phyloP scores from a whole-genome alignment of 768 basidiomycete species.

The Nidularia pulvinata region DNA sequence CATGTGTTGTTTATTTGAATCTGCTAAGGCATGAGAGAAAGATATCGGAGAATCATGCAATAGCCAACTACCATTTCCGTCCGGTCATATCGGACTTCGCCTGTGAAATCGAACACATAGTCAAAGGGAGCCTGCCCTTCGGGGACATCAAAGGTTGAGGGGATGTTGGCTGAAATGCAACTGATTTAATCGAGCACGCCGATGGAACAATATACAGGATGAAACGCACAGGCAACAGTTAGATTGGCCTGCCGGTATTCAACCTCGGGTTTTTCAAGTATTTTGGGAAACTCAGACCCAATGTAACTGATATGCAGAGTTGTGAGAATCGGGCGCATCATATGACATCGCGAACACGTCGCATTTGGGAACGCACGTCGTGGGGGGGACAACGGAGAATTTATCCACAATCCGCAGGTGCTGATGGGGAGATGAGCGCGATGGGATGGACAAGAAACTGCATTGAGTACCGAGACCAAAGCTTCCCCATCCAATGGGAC shows the following conservation, averaged over 20 bases:
- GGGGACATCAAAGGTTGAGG: slow-evolving; percentile 69
- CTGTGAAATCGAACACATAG: slow-evolving; percentile 86
- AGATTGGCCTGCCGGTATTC: slow-evolving; percentile 86
- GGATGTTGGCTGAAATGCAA: slow-evolving; percentile 54
- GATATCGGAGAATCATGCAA: slow-evolving; percentile 4
- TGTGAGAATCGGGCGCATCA: not conserved
- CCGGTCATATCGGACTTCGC: slow-evolving; percentile 76
- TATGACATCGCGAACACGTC: not conserved
- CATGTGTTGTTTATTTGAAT: slow-evolving; percentile 81
- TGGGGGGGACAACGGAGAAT: slow-evolving; percentile 29
- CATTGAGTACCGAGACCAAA: slow-evolving; percentile 63
- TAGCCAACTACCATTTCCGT: slow-evolving; percentile 60
- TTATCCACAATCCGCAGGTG: slow-evolving; percentile 23
- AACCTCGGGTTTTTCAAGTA: slow-evolving; percentile 67
- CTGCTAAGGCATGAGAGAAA: slow-evolving; percentile 29
- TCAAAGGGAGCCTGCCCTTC: slow-evolving; percentile 69
- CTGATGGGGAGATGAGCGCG: slow-evolving; percentile 9
- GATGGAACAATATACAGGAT: slow-evolving; percentile 2
- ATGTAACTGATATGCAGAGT: slow-evolving; percentile 54
- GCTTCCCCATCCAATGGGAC: slow-evolving; percentile 68
- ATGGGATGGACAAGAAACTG: slow-evolving; percentile 2
- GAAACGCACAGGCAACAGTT: slow-evolving; percentile 61
- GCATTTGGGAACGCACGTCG: slow-evolving; percentile 19
- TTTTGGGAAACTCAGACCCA: slow-evolving; percentile 70
- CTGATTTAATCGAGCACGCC: slow-evolving; percentile 3